Evolutionary conservation across 768 basidiomycete genomes (phyloP).

Genomic region (Lyophyllum shimeji): DNA sequence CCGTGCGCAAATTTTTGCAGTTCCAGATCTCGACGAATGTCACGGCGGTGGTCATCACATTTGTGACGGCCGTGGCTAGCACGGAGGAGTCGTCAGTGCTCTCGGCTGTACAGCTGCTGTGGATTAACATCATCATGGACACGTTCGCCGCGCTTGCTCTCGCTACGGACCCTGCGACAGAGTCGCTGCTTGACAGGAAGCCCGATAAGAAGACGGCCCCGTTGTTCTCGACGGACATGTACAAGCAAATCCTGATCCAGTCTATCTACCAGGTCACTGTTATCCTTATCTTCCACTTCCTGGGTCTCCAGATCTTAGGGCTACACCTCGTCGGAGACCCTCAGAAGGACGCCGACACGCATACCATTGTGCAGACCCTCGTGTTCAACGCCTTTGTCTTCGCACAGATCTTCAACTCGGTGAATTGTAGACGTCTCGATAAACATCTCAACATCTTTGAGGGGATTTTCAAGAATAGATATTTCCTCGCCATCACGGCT

Average conservation of each 20-base stretch:
- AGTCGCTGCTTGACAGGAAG: constrained; percentile 77
- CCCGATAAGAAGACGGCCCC: constrained; percentile 90
- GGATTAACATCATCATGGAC: constrained; percentile 99
- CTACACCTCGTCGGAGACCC: constrained; percentile 36
- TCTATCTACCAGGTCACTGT: constrained; percentile 82
- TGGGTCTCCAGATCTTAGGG: constrained; percentile 70
- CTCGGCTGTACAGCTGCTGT: constrained; percentile 93
- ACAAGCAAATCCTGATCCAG: constrained; percentile 93
- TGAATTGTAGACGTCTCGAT: constrained; percentile 90
- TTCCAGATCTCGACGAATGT: constrained; percentile 95
- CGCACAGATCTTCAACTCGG: constrained; percentile 93
- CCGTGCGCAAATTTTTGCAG: constrained; percentile 96
- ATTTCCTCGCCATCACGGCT: constrained; percentile 81
- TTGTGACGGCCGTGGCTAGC: constrained; percentile 86
- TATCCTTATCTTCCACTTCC: constrained; percentile 89
- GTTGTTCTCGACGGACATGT: constrained; percentile 90
- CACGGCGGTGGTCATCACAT: constrained; percentile 93
- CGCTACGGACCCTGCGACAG: constrained; percentile 92
- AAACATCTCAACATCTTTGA: constrained; percentile 86
- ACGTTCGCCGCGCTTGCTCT: constrained; percentile 97
- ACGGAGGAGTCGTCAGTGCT: constrained; percentile 77
- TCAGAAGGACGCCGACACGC: constrained; percentile 30
- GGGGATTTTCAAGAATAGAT: constrained; percentile 75
- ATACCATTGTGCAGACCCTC: constrained; percentile 69
- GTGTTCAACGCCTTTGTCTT: constrained; percentile 99